Evolutionary conservation across 495 filamentous ascomycete species (phyloP).

Genomic region (Aspergillus sclerotioniger): DNA sequence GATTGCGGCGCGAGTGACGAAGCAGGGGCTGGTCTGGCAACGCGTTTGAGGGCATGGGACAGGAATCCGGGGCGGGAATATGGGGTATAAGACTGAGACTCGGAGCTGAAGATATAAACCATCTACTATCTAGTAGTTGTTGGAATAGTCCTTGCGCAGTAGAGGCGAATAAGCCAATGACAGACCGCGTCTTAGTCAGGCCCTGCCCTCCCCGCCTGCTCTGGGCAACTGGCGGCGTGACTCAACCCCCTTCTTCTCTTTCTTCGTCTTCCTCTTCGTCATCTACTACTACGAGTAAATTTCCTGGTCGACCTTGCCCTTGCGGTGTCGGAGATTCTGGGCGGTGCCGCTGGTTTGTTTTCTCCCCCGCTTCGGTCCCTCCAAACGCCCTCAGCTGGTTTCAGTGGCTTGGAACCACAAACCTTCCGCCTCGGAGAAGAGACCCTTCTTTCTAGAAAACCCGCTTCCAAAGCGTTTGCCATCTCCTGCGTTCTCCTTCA

Average conservation of each 20-base stretch:
- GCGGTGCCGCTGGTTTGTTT: not conserved
- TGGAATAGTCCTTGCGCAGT: not conserved
- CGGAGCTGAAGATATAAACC: too few relatives aligned
- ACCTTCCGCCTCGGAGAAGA: not conserved
- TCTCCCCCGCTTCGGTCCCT: not conserved
- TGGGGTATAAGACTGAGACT: too few relatives aligned
- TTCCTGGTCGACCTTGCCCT: too few relatives aligned
- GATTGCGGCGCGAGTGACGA: conserved; percentile 45
- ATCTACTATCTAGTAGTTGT: not conserved
- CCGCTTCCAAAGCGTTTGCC: not conserved
- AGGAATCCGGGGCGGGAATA: too few relatives aligned
- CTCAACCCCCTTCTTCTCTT: not conserved
- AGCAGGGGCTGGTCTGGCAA: conserved; percentile 30
- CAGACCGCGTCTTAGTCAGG: not conserved
- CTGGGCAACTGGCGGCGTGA: not conserved
- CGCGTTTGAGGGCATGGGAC: conserved; percentile 25
- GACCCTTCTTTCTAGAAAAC: not conserved
- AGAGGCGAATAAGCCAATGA: not conserved
- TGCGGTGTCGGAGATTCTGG: too few relatives aligned
- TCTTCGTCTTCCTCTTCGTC: not conserved
- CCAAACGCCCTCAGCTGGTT: too few relatives aligned
- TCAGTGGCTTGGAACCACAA: too few relatives aligned
- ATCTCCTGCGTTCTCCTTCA: not conserved
- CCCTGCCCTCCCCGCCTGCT: not conserved
- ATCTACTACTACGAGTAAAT: too few relatives aligned